Evolutionary conservation across 1,284 basidiomycete species (phyloP).

Genomic region (Veloporphyrellus conicus): DNA sequence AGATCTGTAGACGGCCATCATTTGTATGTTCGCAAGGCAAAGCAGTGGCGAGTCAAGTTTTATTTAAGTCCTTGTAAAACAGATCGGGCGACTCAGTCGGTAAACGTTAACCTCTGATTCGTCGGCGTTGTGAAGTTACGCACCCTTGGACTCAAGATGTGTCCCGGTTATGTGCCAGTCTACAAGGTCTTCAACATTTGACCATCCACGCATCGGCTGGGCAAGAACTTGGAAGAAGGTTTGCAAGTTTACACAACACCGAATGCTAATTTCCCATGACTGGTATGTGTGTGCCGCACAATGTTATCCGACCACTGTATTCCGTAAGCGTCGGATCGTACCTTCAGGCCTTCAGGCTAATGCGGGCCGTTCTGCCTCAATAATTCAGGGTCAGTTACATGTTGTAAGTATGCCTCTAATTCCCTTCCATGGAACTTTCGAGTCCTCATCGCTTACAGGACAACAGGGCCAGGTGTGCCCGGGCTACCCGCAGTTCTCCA

Average conservation of each 20-base stretch:
- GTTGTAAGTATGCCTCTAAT: slow-evolving; percentile 3
- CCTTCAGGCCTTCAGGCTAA: background rate
- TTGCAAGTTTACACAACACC: background rate
- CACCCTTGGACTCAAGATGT: background rate
- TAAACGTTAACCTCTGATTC: background rate
- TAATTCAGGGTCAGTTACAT: slow-evolving; percentile 5
- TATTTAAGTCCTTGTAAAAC: background rate
- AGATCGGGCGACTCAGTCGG: no score
- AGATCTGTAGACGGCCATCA: no score
- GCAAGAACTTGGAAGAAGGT: background rate
- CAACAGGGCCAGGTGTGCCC: slow-evolving; percentile 43
- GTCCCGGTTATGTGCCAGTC: background rate
- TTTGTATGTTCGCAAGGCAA: no score
- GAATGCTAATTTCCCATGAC: slow-evolving; percentile 4
- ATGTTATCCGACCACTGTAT: background rate
- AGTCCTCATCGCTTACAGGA: slow-evolving; percentile 41
- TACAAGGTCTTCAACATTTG: background rate
- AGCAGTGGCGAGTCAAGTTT: no score
- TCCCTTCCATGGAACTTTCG: background rate
- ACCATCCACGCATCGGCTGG: background rate
- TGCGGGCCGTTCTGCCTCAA: slow-evolving; percentile 6
- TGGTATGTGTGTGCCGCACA: no score
- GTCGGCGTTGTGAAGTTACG: background rate
- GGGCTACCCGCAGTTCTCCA: slow-evolving; percentile 79
- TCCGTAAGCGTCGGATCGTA: slow-evolving; percentile 12